phyloP scores from a whole-genome alignment of 73 alveolate species.

The Paramecium caudatum region DNA sequence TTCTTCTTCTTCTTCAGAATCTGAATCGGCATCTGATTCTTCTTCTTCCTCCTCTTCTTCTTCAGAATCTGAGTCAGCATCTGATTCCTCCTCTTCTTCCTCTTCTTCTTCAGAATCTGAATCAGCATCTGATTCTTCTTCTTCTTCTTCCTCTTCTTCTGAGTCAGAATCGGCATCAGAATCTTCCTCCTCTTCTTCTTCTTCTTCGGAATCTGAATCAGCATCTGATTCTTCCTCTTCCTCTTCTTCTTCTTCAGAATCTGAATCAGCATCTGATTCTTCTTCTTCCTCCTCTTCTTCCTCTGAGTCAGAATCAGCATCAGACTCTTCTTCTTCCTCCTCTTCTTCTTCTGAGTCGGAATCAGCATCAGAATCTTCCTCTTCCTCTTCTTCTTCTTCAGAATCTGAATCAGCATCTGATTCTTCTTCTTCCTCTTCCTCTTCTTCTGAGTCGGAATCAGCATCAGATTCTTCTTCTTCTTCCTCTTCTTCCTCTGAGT shows the following conservation, averaged over 20 bases:
- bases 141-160: background rate
- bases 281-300: background rate
- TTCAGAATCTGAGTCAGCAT: background rate
- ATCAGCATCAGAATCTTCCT: background rate
- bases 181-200: background rate
- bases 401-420: slow-evolving; percentile 6
- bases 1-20: no score
- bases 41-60: background rate
- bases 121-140: background rate
- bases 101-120: background rate
- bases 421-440: slow-evolving; percentile 44
- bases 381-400: background rate
- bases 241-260: background rate
- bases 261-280: background rate
- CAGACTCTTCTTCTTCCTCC: background rate
- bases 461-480: slow-evolving; percentile 21
- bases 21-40: background rate
- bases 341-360: background rate
- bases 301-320: background rate
- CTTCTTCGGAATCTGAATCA: background rate
- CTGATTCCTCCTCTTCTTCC: background rate
- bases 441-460: background rate
- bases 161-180: background rate
- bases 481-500: background rate
- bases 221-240: slow-evolving; percentile 43